phyloP scores from a whole-genome alignment of 345 rosid species.

The Eucalyptus viminalis region DNA sequence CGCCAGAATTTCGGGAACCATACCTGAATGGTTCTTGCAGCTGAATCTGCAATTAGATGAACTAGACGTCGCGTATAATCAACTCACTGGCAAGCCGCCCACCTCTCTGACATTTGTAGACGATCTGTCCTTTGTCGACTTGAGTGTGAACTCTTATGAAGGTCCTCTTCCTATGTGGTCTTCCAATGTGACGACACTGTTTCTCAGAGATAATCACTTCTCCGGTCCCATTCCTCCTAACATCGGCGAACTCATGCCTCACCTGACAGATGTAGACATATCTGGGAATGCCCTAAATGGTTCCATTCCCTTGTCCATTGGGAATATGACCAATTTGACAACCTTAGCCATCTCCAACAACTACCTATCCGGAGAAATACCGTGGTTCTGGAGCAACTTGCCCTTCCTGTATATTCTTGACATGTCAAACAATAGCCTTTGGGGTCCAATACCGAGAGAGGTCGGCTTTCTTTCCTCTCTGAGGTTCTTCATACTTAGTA shows the following conservation, averaged over 20 bases:
- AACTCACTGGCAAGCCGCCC: neutral
- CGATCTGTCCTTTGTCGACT: neutral
- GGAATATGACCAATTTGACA: neutral
- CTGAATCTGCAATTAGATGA: neutral
- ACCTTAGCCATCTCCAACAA: neutral
- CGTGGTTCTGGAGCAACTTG: neutral
- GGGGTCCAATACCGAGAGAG: constrained; percentile 1
- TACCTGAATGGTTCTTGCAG: neutral
- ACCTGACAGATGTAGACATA: neutral
- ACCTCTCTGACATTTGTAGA: neutral
- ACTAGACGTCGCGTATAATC: neutral
- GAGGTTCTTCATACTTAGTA: neutral
- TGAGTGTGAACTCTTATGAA: neutral
- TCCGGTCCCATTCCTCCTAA: neutral
- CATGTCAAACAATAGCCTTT: neutral
- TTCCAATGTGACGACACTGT: neutral
- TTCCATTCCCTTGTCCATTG: neutral
- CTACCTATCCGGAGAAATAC: neutral
- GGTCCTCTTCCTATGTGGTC: neutral
- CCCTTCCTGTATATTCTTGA: neutral
- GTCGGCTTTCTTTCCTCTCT: neutral
- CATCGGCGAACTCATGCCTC: neutral
- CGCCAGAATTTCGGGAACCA: neutral
- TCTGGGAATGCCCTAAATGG: neutral
- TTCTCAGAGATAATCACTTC: neutral